Evolutionary conservation across 2,329 filamentous ascomycete species (phyloP).

Genomic region (Epichloe coenophiala): DNA sequence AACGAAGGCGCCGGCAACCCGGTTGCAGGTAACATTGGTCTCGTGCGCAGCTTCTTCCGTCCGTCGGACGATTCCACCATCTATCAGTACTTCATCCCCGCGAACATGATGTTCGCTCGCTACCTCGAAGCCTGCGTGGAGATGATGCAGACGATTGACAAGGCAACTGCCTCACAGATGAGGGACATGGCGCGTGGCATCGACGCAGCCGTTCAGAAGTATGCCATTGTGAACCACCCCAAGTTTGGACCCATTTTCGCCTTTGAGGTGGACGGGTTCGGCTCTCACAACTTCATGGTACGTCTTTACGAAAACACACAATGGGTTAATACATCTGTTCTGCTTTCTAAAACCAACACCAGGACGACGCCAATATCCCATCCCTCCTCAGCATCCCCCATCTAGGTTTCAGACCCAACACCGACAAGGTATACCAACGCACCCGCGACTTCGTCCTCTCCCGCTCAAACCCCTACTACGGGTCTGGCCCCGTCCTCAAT

Average conservation of each 20-base stretch:
- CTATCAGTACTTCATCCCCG: conserved; percentile 76
- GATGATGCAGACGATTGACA: conserved; percentile 30
- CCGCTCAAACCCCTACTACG: conserved; percentile 60
- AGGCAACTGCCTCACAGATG: conserved; percentile 46
- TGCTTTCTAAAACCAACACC: neutral
- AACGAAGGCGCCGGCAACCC: conserved; percentile 71
- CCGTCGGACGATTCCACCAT: conserved; percentile 82
- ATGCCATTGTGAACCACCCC: conserved; percentile 51
- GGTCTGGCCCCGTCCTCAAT: conserved; percentile 37
- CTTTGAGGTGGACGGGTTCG: conserved; percentile 58
- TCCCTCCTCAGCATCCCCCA: conserved; percentile 48
- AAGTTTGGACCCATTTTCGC: conserved; percentile 53
- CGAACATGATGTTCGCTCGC: conserved; percentile 71
- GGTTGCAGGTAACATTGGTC: conserved; percentile 61
- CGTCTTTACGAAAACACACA: neutral
- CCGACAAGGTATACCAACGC: conserved; percentile 53
- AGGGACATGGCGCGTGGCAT: conserved; percentile 40
- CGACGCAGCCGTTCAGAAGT: conserved; percentile 50
- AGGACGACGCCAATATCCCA: conserved; percentile 51
- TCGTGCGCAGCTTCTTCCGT: conserved; percentile 78
- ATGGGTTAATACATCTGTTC: neutral
- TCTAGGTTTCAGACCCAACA: conserved; percentile 42
- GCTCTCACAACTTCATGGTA: conserved; percentile 43
- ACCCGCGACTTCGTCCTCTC: conserved; percentile 64
- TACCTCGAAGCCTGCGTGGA: conserved; percentile 40